Percentiles rank a stretch among this genome's conserved stretches.
Evolutionary conservation across 352 stramenopile genomes (phyloP).

Genomic region (Pythium insidiosum): DNA sequence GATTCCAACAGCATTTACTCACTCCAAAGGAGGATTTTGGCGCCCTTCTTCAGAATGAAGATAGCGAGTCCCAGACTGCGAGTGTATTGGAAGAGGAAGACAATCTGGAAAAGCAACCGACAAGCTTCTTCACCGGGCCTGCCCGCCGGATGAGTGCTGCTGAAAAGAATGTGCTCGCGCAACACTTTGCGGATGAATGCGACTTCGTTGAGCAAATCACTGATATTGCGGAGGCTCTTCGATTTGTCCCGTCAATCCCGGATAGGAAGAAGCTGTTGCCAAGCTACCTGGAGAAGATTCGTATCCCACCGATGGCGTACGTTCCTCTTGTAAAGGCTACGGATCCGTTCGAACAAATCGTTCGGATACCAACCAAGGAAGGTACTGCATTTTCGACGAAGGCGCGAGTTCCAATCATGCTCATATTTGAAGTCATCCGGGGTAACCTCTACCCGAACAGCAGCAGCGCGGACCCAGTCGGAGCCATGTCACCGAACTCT

Average conservation of each 20-base stretch:
- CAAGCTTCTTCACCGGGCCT: constrained; percentile 59
- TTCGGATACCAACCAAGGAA: constrained; percentile 80
- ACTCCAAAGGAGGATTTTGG: constrained; percentile 62
- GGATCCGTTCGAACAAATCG: constrained; percentile 83
- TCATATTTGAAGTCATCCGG: constrained; percentile 86
- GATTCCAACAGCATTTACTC: constrained; percentile 82
- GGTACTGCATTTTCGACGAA: constrained; percentile 85
- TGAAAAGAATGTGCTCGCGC: constrained; percentile 73
- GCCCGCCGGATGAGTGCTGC: constrained; percentile 68
- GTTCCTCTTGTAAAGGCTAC: constrained; percentile 83
- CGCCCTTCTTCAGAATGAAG: constrained; percentile 7
- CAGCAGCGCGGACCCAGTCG: too few species aligned
- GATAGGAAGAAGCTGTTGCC: constrained; percentile 76
- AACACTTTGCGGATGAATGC: constrained; percentile 82
- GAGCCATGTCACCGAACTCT: constrained; percentile 47
- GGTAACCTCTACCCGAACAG: constrained; percentile 59
- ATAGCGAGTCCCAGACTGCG: constrained; percentile 6
- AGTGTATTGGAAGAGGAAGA: constrained; percentile 64
- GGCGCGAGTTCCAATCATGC: constrained; percentile 75
- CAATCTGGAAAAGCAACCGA: constrained; percentile 55
- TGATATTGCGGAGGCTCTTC: constrained; percentile 73
- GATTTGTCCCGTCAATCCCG: constrained; percentile 72
- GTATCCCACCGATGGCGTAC: constrained; percentile 82
- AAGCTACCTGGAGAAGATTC: constrained; percentile 75
- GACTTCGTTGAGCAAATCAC: constrained; percentile 88